Percentiles rank a stretch among this genome's conserved stretches.
phyloP scores from a whole-genome alignment of 225 moss, liverwort and hornwort species.

The Rhytidiadelphus loreus region DNA sequence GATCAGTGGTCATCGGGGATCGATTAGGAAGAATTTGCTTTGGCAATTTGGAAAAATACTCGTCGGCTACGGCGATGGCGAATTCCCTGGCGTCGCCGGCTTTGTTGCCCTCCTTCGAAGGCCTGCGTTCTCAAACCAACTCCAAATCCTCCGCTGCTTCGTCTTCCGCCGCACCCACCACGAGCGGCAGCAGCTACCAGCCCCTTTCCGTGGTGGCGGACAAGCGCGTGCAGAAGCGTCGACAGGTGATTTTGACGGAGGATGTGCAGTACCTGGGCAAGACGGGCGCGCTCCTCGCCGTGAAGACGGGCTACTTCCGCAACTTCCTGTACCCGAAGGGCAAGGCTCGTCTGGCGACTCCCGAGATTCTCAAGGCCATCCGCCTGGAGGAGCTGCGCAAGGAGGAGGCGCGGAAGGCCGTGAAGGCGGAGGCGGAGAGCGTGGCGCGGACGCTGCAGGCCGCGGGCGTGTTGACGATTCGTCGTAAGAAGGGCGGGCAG shows the following conservation, averaged over 20 bases:
- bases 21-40: neutral
- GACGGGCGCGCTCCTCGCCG: conserved; percentile 65
- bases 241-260: conserved; percentile 75
- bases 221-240: conserved; percentile 52
- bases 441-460: conserved; percentile 73
- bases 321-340: conserved; percentile 69
- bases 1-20: neutral
- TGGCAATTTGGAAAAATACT: neutral
- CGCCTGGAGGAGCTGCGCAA: conserved; percentile 53
- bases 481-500: conserved; percentile 80
- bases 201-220: conserved; percentile 32
- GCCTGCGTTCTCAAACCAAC: neutral
- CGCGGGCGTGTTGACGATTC: conserved; percentile 55
- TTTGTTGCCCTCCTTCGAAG: conserved; percentile 23
- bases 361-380: conserved; percentile 85
- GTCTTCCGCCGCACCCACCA: neutral
- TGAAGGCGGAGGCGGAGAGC: conserved; percentile 74
- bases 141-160: neutral
- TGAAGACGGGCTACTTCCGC: conserved; percentile 91
- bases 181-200: conserved; percentile 13
- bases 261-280: conserved; percentile 70
- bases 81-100: conserved; percentile 19
- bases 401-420: conserved; percentile 50
- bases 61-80: conserved; percentile 19
- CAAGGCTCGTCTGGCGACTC: conserved; percentile 74